Evolutionary conservation across 2,329 filamentous ascomycete genomes (phyloP), one percentile per base, ranked within the genome.

Genomic region (Fusarium incarnatum): DNA sequence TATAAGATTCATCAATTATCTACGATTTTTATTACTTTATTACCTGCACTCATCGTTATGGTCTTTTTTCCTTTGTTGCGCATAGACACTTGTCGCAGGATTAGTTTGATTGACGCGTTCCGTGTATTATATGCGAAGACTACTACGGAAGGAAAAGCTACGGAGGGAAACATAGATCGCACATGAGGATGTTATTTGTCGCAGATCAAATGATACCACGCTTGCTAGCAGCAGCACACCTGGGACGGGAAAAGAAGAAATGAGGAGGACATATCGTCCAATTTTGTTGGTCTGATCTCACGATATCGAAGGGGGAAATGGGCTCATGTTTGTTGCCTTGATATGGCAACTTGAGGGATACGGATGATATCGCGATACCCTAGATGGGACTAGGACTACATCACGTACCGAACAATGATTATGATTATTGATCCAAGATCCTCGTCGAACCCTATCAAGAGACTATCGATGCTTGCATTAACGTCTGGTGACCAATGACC

Each of bases 91-190:
- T 47, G 27, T 59, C 25, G 32, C 53, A 58, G 45, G 47, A 53
- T 52, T 55, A 48, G 44, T 56, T 60, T 47, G 45, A 45, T 64
- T 64, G 30, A 70, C 55, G 63, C 60, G 56, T 73, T 65, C 46
- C 41, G 73, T 75, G 71, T 67, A 71, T 72, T 53, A 72, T 75
- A 73, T 46, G 54, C 54, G 50, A 54, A 42, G 59, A 42, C 6
- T 22, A 56, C 6, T n/a, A 56, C 18, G 16, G 18, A 50, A 64
- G 40, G 34, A 32, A 56, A 60, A 52, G 55, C 40, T 47, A 37
- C 23, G 45, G 55, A 45, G 58, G 64, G 46, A 44, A 60, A 59
- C 49, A 74, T 73, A 67, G 50, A 69, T 46, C 55, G 32, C 40
- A 40, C 15, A 37, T 50, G 47, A 52, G 48, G 56, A 58, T 57